Percentiles rank a stretch among this genome's conserved stretches.
Conservation (phyloP, 768 basidiomycete species). For the Russula lepida region DNA sequence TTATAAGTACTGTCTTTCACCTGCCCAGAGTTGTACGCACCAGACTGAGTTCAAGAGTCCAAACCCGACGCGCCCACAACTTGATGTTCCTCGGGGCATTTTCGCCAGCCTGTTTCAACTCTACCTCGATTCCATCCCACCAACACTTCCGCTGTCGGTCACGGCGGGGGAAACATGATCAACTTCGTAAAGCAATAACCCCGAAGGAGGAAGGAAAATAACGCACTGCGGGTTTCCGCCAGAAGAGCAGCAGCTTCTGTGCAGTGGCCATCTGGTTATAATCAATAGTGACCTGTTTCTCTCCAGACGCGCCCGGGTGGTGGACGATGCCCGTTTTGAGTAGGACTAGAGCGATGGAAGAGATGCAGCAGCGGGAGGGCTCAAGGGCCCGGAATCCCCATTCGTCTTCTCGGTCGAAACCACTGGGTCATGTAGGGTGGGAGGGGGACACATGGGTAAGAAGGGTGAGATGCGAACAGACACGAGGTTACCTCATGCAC, state of each 20-base stretch:
- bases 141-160: slow-evolving; percentile 86
- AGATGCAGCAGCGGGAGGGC: slow-evolving; percentile 94
- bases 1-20: neutral
- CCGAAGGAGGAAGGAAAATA: slow-evolving; percentile 3
- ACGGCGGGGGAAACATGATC: neutral
- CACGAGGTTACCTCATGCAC: slow-evolving; percentile 82
- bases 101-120: slow-evolving; percentile 53
- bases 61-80: slow-evolving; percentile 94
- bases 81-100: slow-evolving; percentile 57
- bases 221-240: slow-evolving; percentile 98
- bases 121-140: slow-evolving; percentile 97
- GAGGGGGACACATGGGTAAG: slow-evolving; percentile 3
- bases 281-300: slow-evolving; percentile 76
- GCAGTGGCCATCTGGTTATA: slow-evolving; percentile 93
- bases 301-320: slow-evolving; percentile 40
- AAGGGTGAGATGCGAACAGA: slow-evolving; percentile 1
- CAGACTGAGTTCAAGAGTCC: slow-evolving; percentile 95
- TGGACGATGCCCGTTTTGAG: slow-evolving; percentile 96
- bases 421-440: slow-evolving; percentile 39
- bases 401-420: slow-evolving; percentile 93
- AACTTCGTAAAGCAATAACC: slow-evolving; percentile 8
- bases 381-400: slow-evolving; percentile 98
- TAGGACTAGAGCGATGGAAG: slow-evolving; percentile 93
- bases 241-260: slow-evolving; percentile 93
- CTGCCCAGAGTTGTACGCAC: slow-evolving; percentile 35